phyloP scores from a whole-genome alignment of 2,329 filamentous ascomycete genomes.

The Septoria petroselini region DNA sequence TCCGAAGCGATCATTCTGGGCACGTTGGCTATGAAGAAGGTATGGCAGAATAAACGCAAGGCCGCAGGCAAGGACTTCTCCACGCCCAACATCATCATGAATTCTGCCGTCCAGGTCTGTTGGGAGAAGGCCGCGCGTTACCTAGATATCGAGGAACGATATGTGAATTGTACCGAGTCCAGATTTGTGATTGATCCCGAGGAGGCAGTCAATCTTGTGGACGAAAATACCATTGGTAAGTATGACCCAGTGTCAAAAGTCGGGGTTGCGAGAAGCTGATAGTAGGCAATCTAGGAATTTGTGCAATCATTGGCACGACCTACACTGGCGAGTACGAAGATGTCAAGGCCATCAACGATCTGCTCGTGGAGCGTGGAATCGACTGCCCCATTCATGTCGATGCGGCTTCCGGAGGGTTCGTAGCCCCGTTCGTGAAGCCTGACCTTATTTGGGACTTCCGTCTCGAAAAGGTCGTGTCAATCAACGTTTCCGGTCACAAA shows the following conservation, averaged over 20 bases:
- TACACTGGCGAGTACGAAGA: constrained; percentile 97
- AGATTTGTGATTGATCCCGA: constrained; percentile 64
- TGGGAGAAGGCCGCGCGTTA: constrained; percentile 73
- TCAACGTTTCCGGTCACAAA: constrained; percentile 94
- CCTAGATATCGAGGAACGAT: constrained; percentile 82
- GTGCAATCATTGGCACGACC: constrained; percentile 83
- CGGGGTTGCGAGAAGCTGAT: too few relatives aligned
- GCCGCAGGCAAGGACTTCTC: constrained; percentile 78
- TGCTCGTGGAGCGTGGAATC: constrained; percentile 70
- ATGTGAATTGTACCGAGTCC: constrained; percentile 59
- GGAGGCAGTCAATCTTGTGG: constrained; percentile 59
- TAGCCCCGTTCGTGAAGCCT: constrained; percentile 84
- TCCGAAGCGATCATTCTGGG: constrained; percentile 84
- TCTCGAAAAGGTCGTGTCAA: constrained; percentile 81
- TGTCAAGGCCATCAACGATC: constrained; percentile 84
- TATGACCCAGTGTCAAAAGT: too few relatives aligned
- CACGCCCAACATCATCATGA: constrained; percentile 91
- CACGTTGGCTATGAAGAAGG: constrained; percentile 89
- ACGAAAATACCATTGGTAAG: constrained; percentile 71
- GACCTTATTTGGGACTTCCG: constrained; percentile 89
- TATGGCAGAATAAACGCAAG: constrained; percentile 83
- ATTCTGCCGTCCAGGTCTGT: constrained; percentile 90
- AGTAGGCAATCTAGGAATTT: constrained; percentile 60
- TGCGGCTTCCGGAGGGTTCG: constrained; percentile 87
- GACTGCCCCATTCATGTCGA: constrained; percentile 91